These are phyloP conservation scores for Dillenia turbinata DNA, from an alignment of 164 flowering plant species.

Conservation along the genomic window DNA sequence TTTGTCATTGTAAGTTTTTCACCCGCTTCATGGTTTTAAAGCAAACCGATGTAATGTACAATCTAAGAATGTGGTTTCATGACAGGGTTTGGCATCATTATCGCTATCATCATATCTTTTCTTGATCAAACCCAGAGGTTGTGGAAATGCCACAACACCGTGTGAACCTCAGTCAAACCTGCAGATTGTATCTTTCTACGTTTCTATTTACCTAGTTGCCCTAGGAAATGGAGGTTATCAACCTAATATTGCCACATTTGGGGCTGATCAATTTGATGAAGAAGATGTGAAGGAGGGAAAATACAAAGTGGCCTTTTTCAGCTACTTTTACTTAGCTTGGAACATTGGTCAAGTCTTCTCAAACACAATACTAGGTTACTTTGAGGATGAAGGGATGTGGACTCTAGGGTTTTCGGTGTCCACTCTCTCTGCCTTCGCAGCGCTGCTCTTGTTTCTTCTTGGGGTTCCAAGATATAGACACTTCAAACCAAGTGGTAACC, in stretches of 20 bases:
- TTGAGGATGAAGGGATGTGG: constrained; percentile 88
- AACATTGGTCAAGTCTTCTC: constrained; percentile 89
- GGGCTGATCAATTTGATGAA: constrained; percentile 90
- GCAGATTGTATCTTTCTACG: constrained; percentile 53
- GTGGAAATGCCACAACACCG: constrained; percentile 39
- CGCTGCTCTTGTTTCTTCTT: constrained; percentile 55
- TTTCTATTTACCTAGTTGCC: constrained; percentile 73
- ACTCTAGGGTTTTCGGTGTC: constrained; percentile 86
- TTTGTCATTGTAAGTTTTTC: constrained; percentile 59
- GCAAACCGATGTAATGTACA: neutral
- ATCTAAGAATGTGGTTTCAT: constrained; percentile 3
- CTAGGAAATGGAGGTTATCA: constrained; percentile 94
- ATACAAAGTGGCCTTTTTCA: constrained; percentile 80
- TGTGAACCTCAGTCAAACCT: constrained; percentile 51
- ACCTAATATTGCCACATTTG: constrained; percentile 90
- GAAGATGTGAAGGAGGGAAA: constrained; percentile 56
- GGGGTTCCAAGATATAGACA: constrained; percentile 74
- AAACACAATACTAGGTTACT: constrained; percentile 71
- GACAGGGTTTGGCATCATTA: constrained; percentile 69
- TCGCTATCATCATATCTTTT: constrained; percentile 63
- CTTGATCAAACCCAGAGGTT: constrained; percentile 68
- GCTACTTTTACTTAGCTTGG: constrained; percentile 84
- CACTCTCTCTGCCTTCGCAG: constrained; percentile 60
- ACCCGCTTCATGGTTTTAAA: no score
- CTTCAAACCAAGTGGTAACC: constrained; percentile 82